These are phyloP conservation scores for Ascobolus immersus DNA, from an alignment of 495 filamentous ascomycete genomes.

Conservation along the genomic window DNA sequence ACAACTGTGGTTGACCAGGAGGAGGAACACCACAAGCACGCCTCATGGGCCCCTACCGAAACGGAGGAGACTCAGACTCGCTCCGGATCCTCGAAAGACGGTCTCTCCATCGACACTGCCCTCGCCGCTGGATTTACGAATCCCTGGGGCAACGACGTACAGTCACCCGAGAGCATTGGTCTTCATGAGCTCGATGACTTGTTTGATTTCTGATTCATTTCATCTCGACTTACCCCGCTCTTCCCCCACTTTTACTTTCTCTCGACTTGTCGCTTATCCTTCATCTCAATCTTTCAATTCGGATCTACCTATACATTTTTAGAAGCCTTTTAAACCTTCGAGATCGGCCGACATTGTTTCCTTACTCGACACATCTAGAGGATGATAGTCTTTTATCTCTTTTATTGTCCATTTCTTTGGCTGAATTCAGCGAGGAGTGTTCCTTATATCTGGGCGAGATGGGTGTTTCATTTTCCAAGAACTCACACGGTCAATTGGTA, in stretches of 20 bases:
- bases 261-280: neutral
- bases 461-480: too few relatives aligned
- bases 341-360: slow-evolving; percentile 3
- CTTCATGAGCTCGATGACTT: slow-evolving; percentile 82
- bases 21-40: slow-evolving; percentile 5
- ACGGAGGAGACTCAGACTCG: slow-evolving; percentile 23
- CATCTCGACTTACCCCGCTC: neutral
- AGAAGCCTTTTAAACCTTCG: slow-evolving; percentile 1
- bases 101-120: slow-evolving; percentile 27
- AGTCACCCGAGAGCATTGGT: slow-evolving; percentile 61
- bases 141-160: slow-evolving; percentile 27
- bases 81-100: slow-evolving; percentile 19
- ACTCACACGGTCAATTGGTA: too few relatives aligned
- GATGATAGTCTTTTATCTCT: slow-evolving; percentile 6
- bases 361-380: too few relatives aligned
- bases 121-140: slow-evolving; percentile 25
- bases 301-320: neutral
- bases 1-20: slow-evolving; percentile 9
- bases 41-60: slow-evolving; percentile 2
- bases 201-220: slow-evolving; percentile 33
- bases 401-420: slow-evolving; percentile 8
- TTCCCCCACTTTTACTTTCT: neutral
- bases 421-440: too few relatives aligned
- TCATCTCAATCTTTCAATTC: neutral
- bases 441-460: too few relatives aligned